Percentiles rank a stretch among this genome's conserved stretches.
Evolutionary conservation across 169 alveolate species (phyloP).

Genomic region (Eimeria tenella): DNA sequence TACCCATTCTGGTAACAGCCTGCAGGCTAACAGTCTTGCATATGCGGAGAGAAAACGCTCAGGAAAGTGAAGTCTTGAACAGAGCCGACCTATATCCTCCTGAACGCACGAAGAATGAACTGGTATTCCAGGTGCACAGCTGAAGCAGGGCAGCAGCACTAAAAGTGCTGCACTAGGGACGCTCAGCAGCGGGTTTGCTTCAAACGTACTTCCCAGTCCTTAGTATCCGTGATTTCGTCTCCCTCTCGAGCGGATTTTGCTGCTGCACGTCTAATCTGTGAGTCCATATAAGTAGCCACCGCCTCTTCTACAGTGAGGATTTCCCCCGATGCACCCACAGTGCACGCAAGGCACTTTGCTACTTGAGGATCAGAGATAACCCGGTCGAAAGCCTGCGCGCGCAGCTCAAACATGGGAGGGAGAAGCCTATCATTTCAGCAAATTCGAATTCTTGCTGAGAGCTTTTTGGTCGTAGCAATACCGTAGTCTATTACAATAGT

Average conservation of each 20-base stretch:
- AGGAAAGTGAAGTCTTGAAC: conserved; percentile 50
- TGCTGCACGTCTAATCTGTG: conserved; percentile 62
- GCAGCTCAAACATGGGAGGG: not conserved
- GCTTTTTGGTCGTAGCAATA: no score
- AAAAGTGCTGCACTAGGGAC: no score
- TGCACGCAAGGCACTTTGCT: conserved; percentile 41
- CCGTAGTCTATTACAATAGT: no score
- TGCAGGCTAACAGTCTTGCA: conserved; percentile 53
- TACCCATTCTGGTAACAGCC: conserved; percentile 65
- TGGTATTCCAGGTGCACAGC: not conserved
- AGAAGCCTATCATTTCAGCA: not conserved
- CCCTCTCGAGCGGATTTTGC: not conserved
- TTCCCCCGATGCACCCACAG: not conserved
- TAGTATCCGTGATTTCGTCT: not conserved
- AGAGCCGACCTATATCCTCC: conserved; percentile 52
- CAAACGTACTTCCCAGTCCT: conserved; percentile 52
- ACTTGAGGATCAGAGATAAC: conserved; percentile 48
- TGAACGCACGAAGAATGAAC: not conserved
- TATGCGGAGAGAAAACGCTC: conserved; percentile 60
- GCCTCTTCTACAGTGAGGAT: conserved; percentile 66
- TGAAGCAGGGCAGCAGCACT: no score
- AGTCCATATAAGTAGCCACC: conserved; percentile 59
- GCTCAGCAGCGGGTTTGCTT: not conserved
- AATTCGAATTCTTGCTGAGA: not conserved
- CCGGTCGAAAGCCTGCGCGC: conserved; percentile 49